Base-by-base conservation (phyloP, 1,284 basidiomycete genomes). In the Phylloboletellus chloephorus region DNA sequence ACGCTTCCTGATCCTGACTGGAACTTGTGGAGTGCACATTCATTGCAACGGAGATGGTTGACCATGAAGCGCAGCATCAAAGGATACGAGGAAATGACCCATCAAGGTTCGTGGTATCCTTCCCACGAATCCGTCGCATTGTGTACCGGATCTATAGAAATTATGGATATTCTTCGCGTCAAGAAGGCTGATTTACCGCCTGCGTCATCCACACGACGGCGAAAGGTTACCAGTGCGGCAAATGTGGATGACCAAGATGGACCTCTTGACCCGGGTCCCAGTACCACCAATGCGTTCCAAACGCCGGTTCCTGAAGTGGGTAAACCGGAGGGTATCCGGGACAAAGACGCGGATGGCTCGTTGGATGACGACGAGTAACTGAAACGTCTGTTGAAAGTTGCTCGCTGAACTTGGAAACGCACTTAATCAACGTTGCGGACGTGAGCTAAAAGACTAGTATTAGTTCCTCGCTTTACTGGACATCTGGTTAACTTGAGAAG, bases 21-120 rank as follows among this genome's bases (percentile, higher is more conserved):
- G 86, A 86, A 88, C 52, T 56, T 83, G n/a, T 88, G 82, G 82
- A 88, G 84, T 58, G 74, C 83, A 0, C 84, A 88, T 52, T 68
- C 73, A 10, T 65, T 89, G 23, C 85, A 88, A 51, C 71, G 83
- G 28, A 78, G 85, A 35, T 89, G 85, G 85, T 57, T 78, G 25
- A 81, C 79, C 1, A 75, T 89, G 76, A 88, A 88, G 54, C 69
- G 73, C 39, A 67, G 81, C 41, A 72, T 88, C 44, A 82, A 81
- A 56, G 84, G 82, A 13, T 71, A 74, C 47, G 83, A 87, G 56
- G 74, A 83, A 36, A 87, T 88, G 84, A 72, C 81, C 2, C 80
- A 85, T 54, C 70, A 75, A 63, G 85, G 85, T 82, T 40, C 22
- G 69, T 58, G 19, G 9, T 44, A 37, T 21, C 15, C 21, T 23